phyloP scores from a whole-genome alignment of 352 stramenopile genomes.

The Phytophthora nicotianae region DNA sequence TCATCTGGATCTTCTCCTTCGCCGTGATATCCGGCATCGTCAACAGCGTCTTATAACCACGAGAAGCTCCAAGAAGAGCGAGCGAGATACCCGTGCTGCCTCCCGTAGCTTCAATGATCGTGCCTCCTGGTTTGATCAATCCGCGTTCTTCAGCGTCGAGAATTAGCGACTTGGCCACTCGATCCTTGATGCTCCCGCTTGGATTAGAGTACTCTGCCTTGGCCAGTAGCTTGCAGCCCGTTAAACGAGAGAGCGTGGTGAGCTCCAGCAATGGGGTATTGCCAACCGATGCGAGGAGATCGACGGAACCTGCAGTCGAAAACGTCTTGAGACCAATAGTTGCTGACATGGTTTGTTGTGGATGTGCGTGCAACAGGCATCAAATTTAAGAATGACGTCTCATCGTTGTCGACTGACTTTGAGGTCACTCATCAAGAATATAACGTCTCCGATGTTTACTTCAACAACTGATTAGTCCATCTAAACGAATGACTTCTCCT shows the following conservation, averaged over 20 bases:
- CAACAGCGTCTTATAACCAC: constrained; percentile 86
- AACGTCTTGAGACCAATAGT: neutral
- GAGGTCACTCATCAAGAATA: constrained; percentile 24
- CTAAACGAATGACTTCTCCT: constrained; percentile 4
- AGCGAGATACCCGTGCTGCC: constrained; percentile 94
- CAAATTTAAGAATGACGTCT: constrained; percentile 12
- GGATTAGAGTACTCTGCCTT: constrained; percentile 84
- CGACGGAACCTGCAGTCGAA: constrained; percentile 38
- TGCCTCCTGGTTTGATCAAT: constrained; percentile 70
- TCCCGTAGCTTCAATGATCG: constrained; percentile 81
- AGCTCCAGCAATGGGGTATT: constrained; percentile 81
- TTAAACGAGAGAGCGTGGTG: constrained; percentile 64
- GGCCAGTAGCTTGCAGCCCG: constrained; percentile 74
- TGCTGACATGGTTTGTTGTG: neutral
- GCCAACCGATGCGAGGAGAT: constrained; percentile 68
- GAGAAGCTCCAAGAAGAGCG: constrained; percentile 84
- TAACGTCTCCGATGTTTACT: constrained; percentile 12
- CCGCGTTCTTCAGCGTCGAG: constrained; percentile 87
- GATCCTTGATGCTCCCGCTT: constrained; percentile 95
- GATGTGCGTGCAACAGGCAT: neutral
- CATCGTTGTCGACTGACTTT: too few relatives aligned
- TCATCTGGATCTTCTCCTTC: constrained; percentile 80
- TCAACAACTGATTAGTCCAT: constrained; percentile 3
- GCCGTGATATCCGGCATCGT: constrained; percentile 75
- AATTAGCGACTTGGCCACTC: constrained; percentile 92